These are phyloP conservation scores for Candida hungchunana DNA, from an alignment of 805 yeast species.

Conservation along the genomic window DNA sequence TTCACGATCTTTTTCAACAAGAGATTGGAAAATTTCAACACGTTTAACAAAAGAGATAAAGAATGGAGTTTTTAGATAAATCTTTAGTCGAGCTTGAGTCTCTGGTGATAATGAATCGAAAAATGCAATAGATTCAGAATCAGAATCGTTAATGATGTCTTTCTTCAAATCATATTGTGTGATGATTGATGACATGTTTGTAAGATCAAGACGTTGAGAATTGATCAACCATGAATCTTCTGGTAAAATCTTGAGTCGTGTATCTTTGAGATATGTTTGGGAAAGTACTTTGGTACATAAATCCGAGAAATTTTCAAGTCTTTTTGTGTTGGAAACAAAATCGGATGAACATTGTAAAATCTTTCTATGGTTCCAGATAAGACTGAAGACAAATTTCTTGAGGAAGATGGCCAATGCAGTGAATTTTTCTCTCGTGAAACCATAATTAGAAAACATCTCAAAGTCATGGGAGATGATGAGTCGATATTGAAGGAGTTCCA, in stretches of 20 bases:
- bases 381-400: slow-evolving; percentile 44
- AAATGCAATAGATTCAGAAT: slow-evolving; percentile 23
- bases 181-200: slow-evolving; percentile 34
- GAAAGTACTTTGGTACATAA: slow-evolving; percentile 51
- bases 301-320: slow-evolving; percentile 23
- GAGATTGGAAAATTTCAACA: slow-evolving; percentile 64
- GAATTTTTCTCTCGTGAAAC: slow-evolving; percentile 35
- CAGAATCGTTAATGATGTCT: slow-evolving; percentile 21
- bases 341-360: slow-evolving; percentile 1
- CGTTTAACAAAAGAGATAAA: slow-evolving; percentile 73
- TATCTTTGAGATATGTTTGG: slow-evolving; percentile 61
- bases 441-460: slow-evolving; percentile 45
- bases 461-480: slow-evolving; percentile 61
- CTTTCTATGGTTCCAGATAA: slow-evolving; percentile 37
- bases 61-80: slow-evolving; percentile 68
- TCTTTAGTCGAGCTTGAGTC: slow-evolving; percentile 35
- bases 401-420: slow-evolving; percentile 42
- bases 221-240: slow-evolving; percentile 51
- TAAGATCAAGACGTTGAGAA: slow-evolving; percentile 28
- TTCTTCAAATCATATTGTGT: slow-evolving; percentile 41
- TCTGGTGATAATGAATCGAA: slow-evolving; percentile 14
- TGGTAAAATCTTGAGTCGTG: slow-evolving; percentile 52
- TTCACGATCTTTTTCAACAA: slow-evolving; percentile 52
- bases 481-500: slow-evolving; percentile 65
- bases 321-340: slow-evolving; percentile 1